A percentile compares a stretch with the other conserved stretches of the same genome.
Evolutionary conservation across 305 asterid species (phyloP).

Genomic region (Andrographis paniculata): DNA sequence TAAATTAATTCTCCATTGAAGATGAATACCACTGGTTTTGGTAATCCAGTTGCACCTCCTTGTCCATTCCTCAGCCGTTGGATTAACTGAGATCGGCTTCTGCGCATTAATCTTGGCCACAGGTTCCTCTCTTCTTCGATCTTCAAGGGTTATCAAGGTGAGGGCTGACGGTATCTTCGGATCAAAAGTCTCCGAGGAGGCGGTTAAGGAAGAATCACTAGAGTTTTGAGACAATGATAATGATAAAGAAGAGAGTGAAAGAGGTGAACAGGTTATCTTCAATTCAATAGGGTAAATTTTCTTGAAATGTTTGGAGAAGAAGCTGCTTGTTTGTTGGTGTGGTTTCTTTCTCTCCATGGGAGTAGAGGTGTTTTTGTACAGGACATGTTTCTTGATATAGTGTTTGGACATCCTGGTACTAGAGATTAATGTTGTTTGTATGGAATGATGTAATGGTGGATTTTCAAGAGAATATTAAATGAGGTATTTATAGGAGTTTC

Average conservation of each 20-base stretch:
- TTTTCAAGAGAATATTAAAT: too few relatives aligned
- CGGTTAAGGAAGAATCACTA: constrained; percentile 57
- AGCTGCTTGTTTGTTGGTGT: constrained; percentile 27
- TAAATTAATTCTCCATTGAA: too few relatives aligned
- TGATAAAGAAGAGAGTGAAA: constrained; percentile 65
- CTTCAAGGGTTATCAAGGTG: constrained; percentile 34
- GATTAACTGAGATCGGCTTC: constrained; percentile 17
- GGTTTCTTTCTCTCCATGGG: constrained; percentile 39
- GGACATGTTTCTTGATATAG: too few relatives aligned
- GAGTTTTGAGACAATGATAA: constrained; percentile 67
- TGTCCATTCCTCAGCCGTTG: constrained; percentile 32
- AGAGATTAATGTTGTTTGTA: too few relatives aligned
- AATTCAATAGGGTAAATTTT: constrained; percentile 67
- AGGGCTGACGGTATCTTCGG: constrained; percentile 56
- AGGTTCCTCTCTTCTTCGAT: constrained; percentile 24
- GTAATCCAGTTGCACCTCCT: constrained; percentile 88
- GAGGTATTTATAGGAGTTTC: too few relatives aligned
- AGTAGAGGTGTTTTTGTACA: too few relatives aligned
- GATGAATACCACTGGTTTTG: constrained; percentile 72
- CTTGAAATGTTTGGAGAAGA: constrained; percentile 47
- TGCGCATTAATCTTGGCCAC: constrained; percentile 21
- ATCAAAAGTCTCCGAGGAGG: constrained; percentile 36
- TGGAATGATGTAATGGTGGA: too few relatives aligned
- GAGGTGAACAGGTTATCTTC: constrained; percentile 50
- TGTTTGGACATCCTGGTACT: too few relatives aligned